Percentiles rank a stretch among this genome's conserved stretches.
Conservation (phyloP, 768 basidiomycete species). For the Leccinum variicolor region DNA sequence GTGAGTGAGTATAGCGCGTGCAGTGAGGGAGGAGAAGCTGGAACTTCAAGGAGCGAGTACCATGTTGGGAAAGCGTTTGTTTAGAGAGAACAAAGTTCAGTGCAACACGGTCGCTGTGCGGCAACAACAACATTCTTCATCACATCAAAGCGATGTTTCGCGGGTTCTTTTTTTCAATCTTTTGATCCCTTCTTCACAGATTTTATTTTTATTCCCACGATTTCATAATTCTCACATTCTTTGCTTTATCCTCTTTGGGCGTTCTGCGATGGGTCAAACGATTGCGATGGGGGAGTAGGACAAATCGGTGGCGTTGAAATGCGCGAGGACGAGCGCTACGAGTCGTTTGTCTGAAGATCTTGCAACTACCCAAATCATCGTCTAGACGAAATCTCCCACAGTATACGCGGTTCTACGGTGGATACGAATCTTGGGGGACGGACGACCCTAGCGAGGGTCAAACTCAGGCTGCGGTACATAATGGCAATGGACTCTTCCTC, state of each 20-base stretch:
- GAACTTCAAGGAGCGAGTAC: too few relatives aligned
- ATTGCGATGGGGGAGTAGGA: too few relatives aligned
- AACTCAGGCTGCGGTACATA: not conserved
- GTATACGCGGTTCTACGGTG: too few relatives aligned
- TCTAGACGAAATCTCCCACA: not conserved
- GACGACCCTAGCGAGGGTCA: not conserved
- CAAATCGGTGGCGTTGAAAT: too few relatives aligned
- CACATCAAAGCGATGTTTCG: not conserved
- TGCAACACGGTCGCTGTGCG: not conserved
- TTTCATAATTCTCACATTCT: not conserved
- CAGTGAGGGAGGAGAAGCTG: not conserved
- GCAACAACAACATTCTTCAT: not conserved
- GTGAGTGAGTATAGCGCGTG: constrained; percentile 33
- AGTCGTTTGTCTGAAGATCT: not conserved
- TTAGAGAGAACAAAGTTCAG: not conserved
- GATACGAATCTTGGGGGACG: not conserved
- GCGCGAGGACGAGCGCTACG: too few relatives aligned
- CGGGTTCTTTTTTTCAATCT: too few relatives aligned
- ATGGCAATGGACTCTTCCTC: not conserved
- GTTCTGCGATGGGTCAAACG: too few relatives aligned
- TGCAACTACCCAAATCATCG: not conserved
- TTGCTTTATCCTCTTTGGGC: not conserved
- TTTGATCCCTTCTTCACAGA: not conserved
- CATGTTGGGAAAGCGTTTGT: not conserved
- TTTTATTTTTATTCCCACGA: not conserved